Evolutionary conservation across 2,329 filamentous ascomycete species (phyloP), one percentile per base, ranked within the genome.

Genomic region (Fusarium illudens): DNA sequence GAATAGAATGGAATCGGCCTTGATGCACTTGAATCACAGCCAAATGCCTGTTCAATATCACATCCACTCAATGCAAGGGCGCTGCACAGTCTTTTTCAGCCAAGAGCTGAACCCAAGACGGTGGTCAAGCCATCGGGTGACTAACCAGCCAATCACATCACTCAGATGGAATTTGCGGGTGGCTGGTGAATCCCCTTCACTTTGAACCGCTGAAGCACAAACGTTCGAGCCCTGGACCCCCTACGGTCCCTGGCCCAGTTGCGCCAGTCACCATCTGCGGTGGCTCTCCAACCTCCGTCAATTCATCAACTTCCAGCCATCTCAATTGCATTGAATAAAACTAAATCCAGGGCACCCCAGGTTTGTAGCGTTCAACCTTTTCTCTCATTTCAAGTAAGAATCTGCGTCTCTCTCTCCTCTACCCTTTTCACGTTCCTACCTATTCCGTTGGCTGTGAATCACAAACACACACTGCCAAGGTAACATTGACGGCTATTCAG

Each of bases 251-350:
- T 29, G 33, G 13, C 19, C 6, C 32, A 51, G 33, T 20, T 51
- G 44, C 25, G 19, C 55, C 42, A 33, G 22, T 42, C 36, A 30
- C 12, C 34, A 22, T 42, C 36, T 44, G 30, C 20, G 39, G 58
- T 57, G 54, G 42, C 62, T 60, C 61, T 66, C 71, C 72, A 74
- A 71, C 72, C 72, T 69, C 72, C 71, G 66, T 60, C 58, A 72
- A 70, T 70, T 65, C 62, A 59, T 55, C 29, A 44, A 32, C 50
- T 42, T 64, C 58, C 72, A 74, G 72, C 72, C 72, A 73, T 73
- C 72, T 62, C 20, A 71, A 70, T 74, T 73, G 58, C 55, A 64
- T 42, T 58, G 22, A 59, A 67, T 74, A 73, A 71, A 73, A 71
- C 65, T 54, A 67, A 54, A 66, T 56, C 46, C 22, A 66, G 51